Percentiles rank a stretch among this genome's conserved stretches.
Evolutionary conservation across 192 early-diverging fungal species (phyloP).

Genomic region (Podila clonocystis): DNA sequence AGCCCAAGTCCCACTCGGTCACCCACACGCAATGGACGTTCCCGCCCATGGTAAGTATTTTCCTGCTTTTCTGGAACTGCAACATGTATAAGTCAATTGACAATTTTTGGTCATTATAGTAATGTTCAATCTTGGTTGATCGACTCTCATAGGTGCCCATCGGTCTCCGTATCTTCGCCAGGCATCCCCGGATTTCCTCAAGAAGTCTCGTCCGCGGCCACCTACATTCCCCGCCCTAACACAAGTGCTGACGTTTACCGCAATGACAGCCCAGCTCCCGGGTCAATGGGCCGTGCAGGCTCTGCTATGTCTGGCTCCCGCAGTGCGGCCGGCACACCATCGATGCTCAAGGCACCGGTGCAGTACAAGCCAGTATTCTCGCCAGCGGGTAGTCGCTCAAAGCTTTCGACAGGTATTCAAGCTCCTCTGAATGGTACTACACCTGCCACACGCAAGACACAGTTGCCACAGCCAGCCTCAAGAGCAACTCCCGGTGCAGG

Average conservation of each 20-base stretch:
- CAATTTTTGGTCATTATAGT: background rate
- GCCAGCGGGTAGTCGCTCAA: slow-evolving; percentile 35
- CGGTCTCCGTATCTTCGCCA: slow-evolving; percentile 37
- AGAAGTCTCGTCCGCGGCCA: slow-evolving; percentile 9
- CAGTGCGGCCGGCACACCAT: slow-evolving; percentile 20
- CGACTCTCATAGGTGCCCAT: slow-evolving; percentile 32
- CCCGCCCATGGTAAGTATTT: slow-evolving; percentile 36
- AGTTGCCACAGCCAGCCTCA: slow-evolving; percentile 31
- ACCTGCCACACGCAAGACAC: slow-evolving; percentile 21
- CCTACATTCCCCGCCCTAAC: slow-evolving; percentile 36
- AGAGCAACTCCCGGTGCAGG: background rate
- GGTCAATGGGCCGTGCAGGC: background rate
- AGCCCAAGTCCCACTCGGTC: slow-evolving; percentile 43
- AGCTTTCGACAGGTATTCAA: slow-evolving; percentile 35
- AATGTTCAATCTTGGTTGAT: background rate
- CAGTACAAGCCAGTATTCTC: slow-evolving; percentile 46
- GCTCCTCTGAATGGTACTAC: slow-evolving; percentile 6
- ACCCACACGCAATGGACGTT: slow-evolving; percentile 4
- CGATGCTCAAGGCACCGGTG: slow-evolving; percentile 14
- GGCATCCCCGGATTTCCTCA: slow-evolving; percentile 47
- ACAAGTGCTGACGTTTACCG: slow-evolving; percentile 21
- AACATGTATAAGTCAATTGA: background rate
- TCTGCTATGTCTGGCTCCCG: slow-evolving; percentile 33
- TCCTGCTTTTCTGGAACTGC: background rate
- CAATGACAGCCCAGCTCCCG: slow-evolving; percentile 18